These are phyloP conservation scores for Stagonosporopsis chrysanthemi DNA, from an alignment of 2,329 filamentous ascomycete species.

Conservation along the genomic window DNA sequence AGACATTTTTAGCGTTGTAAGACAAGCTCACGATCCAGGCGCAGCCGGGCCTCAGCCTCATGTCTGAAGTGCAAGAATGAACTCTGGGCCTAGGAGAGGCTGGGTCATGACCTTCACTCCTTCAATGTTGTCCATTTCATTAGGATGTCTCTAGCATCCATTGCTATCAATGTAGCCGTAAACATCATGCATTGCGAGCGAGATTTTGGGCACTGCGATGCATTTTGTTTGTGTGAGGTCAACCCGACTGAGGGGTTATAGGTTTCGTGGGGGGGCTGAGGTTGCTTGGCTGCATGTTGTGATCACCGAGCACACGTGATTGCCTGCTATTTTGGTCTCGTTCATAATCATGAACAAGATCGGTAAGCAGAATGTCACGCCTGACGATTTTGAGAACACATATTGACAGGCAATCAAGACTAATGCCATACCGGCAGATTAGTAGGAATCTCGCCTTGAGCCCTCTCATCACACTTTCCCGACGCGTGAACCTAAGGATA, in stretches of 20 bases:
- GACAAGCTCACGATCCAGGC: neutral
- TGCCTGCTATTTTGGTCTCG: neutral
- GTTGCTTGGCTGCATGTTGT: neutral
- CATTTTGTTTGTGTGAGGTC: neutral
- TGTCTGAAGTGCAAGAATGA: neutral
- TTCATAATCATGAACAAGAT: too few relatives aligned
- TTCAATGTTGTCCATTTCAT: too few relatives aligned
- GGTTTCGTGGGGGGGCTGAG: neutral
- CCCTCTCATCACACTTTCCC: too few relatives aligned
- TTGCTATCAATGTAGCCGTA: neutral
- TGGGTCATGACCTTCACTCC: too few relatives aligned
- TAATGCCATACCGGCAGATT: too few relatives aligned
- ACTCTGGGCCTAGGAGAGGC: neutral
- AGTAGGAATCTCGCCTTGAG: too few relatives aligned
- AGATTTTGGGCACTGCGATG: neutral
- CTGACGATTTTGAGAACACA: too few relatives aligned
- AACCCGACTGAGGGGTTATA: neutral
- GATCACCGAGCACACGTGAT: neutral
- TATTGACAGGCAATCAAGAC: too few relatives aligned
- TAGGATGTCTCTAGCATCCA: neutral
- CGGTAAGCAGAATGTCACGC: too few relatives aligned
- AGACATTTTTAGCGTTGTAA: too few relatives aligned
- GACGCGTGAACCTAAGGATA: too few relatives aligned
- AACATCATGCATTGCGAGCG: neutral
- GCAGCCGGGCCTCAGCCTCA: neutral